Evolutionary conservation across 371 early-diverging fungal genomes (phyloP).

Genomic region (Mucor irregularis): DNA sequence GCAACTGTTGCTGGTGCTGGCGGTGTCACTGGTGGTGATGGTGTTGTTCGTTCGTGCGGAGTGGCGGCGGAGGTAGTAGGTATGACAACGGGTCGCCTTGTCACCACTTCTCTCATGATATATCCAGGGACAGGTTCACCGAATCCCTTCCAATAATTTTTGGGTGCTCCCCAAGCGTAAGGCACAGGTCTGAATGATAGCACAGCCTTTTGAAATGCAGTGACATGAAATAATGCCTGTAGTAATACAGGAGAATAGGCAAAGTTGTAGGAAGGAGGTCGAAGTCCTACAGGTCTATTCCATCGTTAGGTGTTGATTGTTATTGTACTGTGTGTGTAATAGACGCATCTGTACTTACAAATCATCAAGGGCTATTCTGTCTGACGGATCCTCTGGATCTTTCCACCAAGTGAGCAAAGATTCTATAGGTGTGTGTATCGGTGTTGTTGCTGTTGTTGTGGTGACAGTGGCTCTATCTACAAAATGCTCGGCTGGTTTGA

Average conservation of each 20-base stretch:
- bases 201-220: constrained; percentile 32
- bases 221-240: constrained; percentile 43
- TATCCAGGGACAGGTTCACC: constrained; percentile 35
- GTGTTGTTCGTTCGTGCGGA: neutral
- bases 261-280: constrained; percentile 43
- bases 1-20: neutral
- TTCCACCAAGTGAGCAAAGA: constrained; percentile 45
- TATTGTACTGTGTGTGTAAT: no score
- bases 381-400: constrained; percentile 41
- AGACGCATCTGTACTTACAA: constrained; percentile 26
- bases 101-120: constrained; percentile 1
- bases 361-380: constrained; percentile 19
- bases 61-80: neutral
- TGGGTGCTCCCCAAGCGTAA: constrained; percentile 30
- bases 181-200: constrained; percentile 36
- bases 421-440: neutral
- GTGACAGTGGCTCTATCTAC: neutral
- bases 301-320: neutral
- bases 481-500: neutral
- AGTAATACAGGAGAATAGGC: constrained; percentile 37
- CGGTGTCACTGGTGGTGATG: neutral
- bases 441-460: neutral
- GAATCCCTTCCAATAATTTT: constrained; percentile 42
- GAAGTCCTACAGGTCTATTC: constrained; percentile 40
- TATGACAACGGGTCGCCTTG: neutral